Base-by-base conservation (phyloP, 495 filamentous ascomycete species). In the Corynascus novoguineensis region DNA sequence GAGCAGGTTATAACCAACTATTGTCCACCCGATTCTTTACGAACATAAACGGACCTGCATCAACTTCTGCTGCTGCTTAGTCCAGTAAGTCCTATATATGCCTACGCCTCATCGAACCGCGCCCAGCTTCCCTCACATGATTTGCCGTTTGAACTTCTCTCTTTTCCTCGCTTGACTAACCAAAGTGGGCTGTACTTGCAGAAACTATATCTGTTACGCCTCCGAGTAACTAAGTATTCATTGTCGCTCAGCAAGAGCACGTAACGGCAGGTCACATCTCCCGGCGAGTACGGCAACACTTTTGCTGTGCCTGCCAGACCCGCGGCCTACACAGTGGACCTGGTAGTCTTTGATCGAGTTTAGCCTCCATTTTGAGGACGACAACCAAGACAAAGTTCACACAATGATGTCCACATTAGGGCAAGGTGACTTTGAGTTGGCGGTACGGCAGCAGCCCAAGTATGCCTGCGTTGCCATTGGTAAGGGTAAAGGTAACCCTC, bases 401-500 rank as follows among this genome's bases (percentile, higher is more conserved):
- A 48, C 8, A 8, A 56, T 61, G 59, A 57, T 63, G 56, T 31
- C 56, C 53, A 44, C 46, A 44, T 28, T 56, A 24, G 32, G 35
- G 46, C 38, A 38, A 8, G 42, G 48, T 10, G 59, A 66, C 42
- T 70, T 63, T 44, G 49, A 84, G 63, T 74, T 89, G 67, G 73
- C 66, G 60, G 81, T 89, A 66, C 78, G 82, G 60, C 86, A 89
- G 73, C 79, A 85, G 62, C 86, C 86, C 60, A 75, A 78, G 61
- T 72, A 76, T 72, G 86, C 82, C 51, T 83, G 83, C 58, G 83
- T 88, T 65, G 83, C 84, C 53, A 80, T 86, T 60, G 84, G 84
- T 64, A 87, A 89, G 69, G 86, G 88, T 69, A 88, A 88, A 63
- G 68, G 67, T 69, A 68, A 78, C 80, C 48, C 46, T 49, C 28